Percentiles rank a stretch among this genome's conserved stretches.
Evolutionary conservation across 352 stramenopile species (phyloP).

Genomic region (Saprolegnia diclina): DNA sequence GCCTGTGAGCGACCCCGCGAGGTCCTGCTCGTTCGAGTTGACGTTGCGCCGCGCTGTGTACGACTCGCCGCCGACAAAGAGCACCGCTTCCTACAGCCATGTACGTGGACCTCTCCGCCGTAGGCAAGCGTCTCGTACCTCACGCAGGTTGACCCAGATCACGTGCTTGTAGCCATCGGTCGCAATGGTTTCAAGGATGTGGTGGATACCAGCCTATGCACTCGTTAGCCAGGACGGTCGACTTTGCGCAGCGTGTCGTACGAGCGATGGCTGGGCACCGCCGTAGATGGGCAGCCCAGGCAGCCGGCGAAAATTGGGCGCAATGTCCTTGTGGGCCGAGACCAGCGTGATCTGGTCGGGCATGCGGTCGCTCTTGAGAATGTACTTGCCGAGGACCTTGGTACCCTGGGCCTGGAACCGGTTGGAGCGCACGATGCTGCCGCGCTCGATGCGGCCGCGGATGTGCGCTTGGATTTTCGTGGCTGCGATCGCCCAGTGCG

Average conservation of each 20-base stretch:
- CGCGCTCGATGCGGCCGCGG: conserved; percentile 31
- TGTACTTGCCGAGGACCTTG: conserved; percentile 65
- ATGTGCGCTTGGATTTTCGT: conserved; percentile 71
- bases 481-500: conserved; percentile 33
- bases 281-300: conserved; percentile 22
- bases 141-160: conserved; percentile 17
- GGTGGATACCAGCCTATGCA: conserved; percentile 3
- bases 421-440: conserved; percentile 6
- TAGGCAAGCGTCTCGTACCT: not conserved
- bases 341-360: conserved; percentile 66
- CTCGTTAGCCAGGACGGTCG: conserved; percentile 9
- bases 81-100: conserved; percentile 50
- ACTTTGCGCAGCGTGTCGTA: not conserved
- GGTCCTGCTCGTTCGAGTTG: conserved; percentile 74
- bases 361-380: conserved; percentile 77
- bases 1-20: conserved; percentile 70
- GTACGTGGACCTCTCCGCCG: not conserved
- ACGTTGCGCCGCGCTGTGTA: conserved; percentile 67
- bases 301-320: conserved; percentile 25
- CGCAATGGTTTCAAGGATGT: conserved; percentile 4
- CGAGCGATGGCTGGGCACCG: conserved; percentile 18
- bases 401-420: conserved; percentile 15
- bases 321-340: conserved; percentile 54
- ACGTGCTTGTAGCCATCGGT: conserved; percentile 17
- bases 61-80: conserved; percentile 66